Evolutionary conservation across 2,329 filamentous ascomycete species (phyloP).

Genomic region (Cylindrodendrum hubeiense): DNA sequence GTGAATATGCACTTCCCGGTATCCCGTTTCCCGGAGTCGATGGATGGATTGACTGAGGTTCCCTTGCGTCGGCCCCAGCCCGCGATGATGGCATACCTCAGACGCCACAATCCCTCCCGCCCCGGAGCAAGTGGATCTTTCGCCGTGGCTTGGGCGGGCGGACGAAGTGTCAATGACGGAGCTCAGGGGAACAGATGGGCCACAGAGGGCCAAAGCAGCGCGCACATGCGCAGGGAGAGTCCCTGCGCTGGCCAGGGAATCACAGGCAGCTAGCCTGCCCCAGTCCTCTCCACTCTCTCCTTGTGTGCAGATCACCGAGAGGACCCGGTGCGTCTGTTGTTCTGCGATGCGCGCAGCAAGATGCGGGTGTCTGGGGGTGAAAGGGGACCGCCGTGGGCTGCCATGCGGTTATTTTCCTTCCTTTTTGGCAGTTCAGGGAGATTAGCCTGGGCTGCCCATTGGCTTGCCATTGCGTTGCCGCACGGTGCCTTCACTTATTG

Average conservation of each 20-base stretch:
- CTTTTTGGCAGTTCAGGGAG: conserved; percentile 3
- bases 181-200: neutral
- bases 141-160: neutral
- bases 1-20: neutral
- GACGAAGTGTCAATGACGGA: neutral
- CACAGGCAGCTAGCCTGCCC: neutral
- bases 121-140: neutral
- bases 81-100: neutral
- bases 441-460: neutral
- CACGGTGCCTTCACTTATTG: neutral
- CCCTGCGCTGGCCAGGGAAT: conserved; percentile 18
- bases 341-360: neutral
- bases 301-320: conserved; percentile 14
- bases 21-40: neutral
- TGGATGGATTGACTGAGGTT: neutral
- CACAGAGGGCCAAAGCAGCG: neutral
- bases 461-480: neutral
- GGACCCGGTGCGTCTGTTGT: neutral
- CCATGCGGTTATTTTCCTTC: conserved; percentile 5
- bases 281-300: conserved; percentile 11
- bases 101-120: neutral
- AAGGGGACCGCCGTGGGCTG: conserved; percentile 4
- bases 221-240: conserved; percentile 23
- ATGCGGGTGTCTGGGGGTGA: conserved; percentile 3
- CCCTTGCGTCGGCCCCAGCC: neutral